Percentiles rank a stretch among this genome's conserved stretches.
Evolutionary conservation across 2,329 filamentous ascomycete species (phyloP).

Genomic region (Aspergillus hiratsukae): DNA sequence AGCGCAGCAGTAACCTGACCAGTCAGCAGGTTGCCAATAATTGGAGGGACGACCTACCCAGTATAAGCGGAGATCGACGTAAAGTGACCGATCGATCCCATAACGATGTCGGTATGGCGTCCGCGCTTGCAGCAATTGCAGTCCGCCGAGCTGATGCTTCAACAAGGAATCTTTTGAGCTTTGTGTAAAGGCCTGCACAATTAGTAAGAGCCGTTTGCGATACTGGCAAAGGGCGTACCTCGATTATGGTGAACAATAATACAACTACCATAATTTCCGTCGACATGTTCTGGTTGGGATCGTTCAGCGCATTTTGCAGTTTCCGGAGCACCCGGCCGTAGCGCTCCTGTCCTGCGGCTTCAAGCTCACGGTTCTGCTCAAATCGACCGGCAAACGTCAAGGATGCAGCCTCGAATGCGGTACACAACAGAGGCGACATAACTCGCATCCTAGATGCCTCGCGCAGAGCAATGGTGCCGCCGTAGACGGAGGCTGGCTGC

Average conservation of each 20-base stretch:
- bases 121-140: slow-evolving; percentile 18
- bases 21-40: neutral
- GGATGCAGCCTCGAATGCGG: slow-evolving; percentile 21
- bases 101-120: slow-evolving; percentile 23
- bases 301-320: slow-evolving; percentile 16
- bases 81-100: slow-evolving; percentile 23
- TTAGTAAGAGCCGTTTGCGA: neutral
- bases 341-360: slow-evolving; percentile 17
- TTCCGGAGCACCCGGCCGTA: slow-evolving; percentile 16
- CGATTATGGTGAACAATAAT: slow-evolving; percentile 21
- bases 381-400: slow-evolving; percentile 20
- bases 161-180: slow-evolving; percentile 22
- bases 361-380: slow-evolving; percentile 14
- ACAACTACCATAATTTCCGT: slow-evolving; percentile 22
- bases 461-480: slow-evolving; percentile 20
- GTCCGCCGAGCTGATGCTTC: slow-evolving; percentile 21
- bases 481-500: slow-evolving; percentile 6
- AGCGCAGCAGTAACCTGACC: slow-evolving; percentile 22
- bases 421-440: slow-evolving; percentile 19
- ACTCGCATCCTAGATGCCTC: slow-evolving; percentile 21
- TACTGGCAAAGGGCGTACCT: slow-evolving; percentile 7
- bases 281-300: slow-evolving; percentile 15
- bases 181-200: slow-evolving; percentile 21
- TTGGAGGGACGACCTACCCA: slow-evolving; percentile 14
- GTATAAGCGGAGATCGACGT: slow-evolving; percentile 24